A percentile compares a stretch with the other conserved stretches of the same genome.
phyloP scores from a whole-genome alignment of 768 basidiomycete species.

The Mycena galopus region DNA sequence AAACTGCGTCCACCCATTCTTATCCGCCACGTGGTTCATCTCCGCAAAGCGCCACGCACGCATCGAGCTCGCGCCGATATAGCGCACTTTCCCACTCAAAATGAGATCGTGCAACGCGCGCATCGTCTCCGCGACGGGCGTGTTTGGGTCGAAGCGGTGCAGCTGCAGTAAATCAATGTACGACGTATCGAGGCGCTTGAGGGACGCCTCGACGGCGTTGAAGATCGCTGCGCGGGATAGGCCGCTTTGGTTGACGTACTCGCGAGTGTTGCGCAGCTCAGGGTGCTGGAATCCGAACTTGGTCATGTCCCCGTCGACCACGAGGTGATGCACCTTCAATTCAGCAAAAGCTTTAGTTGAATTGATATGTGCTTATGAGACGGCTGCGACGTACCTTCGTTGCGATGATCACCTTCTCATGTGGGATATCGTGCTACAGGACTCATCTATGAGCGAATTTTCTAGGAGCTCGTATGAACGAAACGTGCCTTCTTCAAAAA shows the following conservation, averaged over 20 bases:
- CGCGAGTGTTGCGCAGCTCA: conserved; percentile 2
- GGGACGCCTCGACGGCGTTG: conserved; percentile 50
- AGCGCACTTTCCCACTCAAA: conserved; percentile 53
- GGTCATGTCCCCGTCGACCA: conserved; percentile 16
- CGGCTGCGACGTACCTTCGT: conserved; percentile 31
- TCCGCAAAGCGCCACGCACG: conserved; percentile 59
- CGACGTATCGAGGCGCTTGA: conserved; percentile 43
- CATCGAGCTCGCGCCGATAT: conserved; percentile 65
- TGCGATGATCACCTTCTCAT: conserved; percentile 32
- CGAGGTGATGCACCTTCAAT: conserved; percentile 37
- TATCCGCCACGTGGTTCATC: conserved; percentile 59
- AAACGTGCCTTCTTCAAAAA: conserved; percentile 44
- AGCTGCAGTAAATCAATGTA: conserved; percentile 57
- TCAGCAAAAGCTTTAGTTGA: neutral
- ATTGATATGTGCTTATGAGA: neutral
- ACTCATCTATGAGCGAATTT: neutral
- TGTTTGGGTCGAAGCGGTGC: conserved; percentile 53
- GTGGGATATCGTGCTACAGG: conserved; percentile 43
- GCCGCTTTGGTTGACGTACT: conserved; percentile 41
- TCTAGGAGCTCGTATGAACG: neutral
- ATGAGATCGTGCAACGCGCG: conserved; percentile 61
- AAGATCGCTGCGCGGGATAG: conserved; percentile 48
- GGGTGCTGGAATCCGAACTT: neutral
- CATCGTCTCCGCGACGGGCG: conserved; percentile 58
- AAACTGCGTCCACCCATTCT: conserved; percentile 65